Conservation (phyloP, 2,329 filamentous ascomycete species). For the Cercospora berteroae region DNA sequence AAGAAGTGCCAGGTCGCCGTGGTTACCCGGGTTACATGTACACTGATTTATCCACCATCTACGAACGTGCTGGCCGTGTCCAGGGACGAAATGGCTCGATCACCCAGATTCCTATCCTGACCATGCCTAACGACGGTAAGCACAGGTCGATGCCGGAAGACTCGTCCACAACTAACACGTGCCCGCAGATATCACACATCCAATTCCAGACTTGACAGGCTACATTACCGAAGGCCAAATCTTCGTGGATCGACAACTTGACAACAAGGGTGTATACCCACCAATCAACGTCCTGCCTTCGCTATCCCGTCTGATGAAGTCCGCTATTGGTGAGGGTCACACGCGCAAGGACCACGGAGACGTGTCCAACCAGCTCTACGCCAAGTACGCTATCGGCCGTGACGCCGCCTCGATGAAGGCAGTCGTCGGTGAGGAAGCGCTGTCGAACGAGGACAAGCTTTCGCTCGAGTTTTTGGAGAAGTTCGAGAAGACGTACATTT, state of each 20-base stretch:
- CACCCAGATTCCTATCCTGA: slow-evolving; percentile 97
- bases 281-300: slow-evolving; percentile 98
- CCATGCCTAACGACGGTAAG: slow-evolving; percentile 95
- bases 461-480: slow-evolving; percentile 98
- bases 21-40: slow-evolving; percentile 99
- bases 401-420: slow-evolving; percentile 99
- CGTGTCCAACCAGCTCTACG: slow-evolving; percentile 98
- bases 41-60: slow-evolving; percentile 99
- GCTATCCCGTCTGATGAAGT: slow-evolving; percentile 99
- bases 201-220: slow-evolving; percentile 96
- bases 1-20: slow-evolving; percentile 98
- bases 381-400: slow-evolving; percentile 98
- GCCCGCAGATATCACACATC: slow-evolving; percentile 81
- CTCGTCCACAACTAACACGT: slow-evolving; percentile 12
- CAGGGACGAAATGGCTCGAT: slow-evolving; percentile 96
- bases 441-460: slow-evolving; percentile 94
- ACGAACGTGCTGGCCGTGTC: slow-evolving; percentile 98
- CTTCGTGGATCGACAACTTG: slow-evolving; percentile 86
- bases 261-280: slow-evolving; percentile 97
- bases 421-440: slow-evolving; percentile 94
- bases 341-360: slow-evolving; percentile 96
- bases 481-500: slow-evolving; percentile 94
- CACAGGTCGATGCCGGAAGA: background rate
- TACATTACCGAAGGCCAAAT: slow-evolving; percentile 99
- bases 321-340: slow-evolving; percentile 95